Evolutionary conservation across 371 early-diverging fungal species (phyloP), one percentile per base, ranked within the genome.

Genomic region (Lichtheimia ornata): DNA sequence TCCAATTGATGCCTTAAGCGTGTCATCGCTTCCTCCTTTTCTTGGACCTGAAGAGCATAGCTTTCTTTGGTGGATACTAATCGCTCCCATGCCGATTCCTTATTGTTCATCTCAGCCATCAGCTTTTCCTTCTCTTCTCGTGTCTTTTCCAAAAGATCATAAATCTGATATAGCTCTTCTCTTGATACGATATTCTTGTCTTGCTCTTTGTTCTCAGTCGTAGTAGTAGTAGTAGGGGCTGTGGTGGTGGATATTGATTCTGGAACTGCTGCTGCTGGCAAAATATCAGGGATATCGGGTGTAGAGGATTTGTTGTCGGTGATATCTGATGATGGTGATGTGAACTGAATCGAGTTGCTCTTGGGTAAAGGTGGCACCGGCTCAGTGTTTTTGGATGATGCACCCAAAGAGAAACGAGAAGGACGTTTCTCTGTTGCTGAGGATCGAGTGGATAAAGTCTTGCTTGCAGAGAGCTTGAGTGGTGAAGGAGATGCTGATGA

Each of bases 61-160:
- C 78, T 78, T 60, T 74, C 75, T 57, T 78, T 77, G 15, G 70
- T 63, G 6, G 74, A 66, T 3, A 77, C 64, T 2, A 77, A 50
- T 9, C 71, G 65, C 20, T 71, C 72, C 77, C 77, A 77, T 13
- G 72, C 74, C 11, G 68, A 72, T 52, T 78, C 79, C 44, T 78
- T 78, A 3, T 51, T 58, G n/a, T 47, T 60, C 72, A 78, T 78
- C 49, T 74, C 64, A 3, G 35, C 22, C 0, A 56, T 11, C 4
- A 78, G 53, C 9, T 54, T 12, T 13, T 71, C 66, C 43, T 71
- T 58, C 55, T 78, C 79, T 12, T 61, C 42, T 28, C 71, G 66
- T 3, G 62, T 61, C 50, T 73, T 67, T 63, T 78, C 75, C 13
- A 78, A 40, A 40, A 77, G 60, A 4, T 71, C 72, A 55, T 68